Evolutionary conservation across 192 early-diverging fungal genomes (phyloP), one percentile per base, ranked within the genome.

Genomic region (Gaertneriomyces semiglobifer): DNA sequence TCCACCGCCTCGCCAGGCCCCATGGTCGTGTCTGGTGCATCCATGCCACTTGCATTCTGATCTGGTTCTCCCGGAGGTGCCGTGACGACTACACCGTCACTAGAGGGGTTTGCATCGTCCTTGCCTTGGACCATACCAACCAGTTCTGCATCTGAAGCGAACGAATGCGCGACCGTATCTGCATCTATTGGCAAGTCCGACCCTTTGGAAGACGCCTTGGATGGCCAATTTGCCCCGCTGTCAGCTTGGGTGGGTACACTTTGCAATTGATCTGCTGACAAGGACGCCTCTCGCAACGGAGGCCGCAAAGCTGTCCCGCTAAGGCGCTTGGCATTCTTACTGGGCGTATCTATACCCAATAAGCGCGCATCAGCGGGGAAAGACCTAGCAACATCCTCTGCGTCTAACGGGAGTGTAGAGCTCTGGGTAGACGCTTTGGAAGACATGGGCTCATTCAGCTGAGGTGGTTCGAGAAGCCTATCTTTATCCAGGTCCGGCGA

Each of bases 151-250:
- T 71, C 69, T 16, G 51, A 42, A 0, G 60, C 61, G 59, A 63
- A 71, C 8, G 54, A 11, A 40, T 38, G 33, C 25, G 62, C 50
- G 14, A 71, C 69, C 41, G 63, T 62, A 5, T 71, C 62, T 9
- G 69, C 69, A 47, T 71, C 69, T 6, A 65, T 65, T 7, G 69
- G 69, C 25, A 63, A 44, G 19, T 71, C 69, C 1, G 58, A 56
- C 12, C 48, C 11, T 12, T n/a, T 18, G 48, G 48, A 50, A 18
- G 48, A 33, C 25, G 25, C 25, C 25, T 33, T 33, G 25, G 25
- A 33, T 33, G 25, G 25, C 25, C 25, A 33, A 33, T 33, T 33
- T 33, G 25, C 0, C 25, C 25, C 25, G 25, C 25, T 33, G 25
- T 33, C 25, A 33, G 25, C 25, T 33, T 33, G 25, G 25, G 25